These are phyloP conservation scores for Dendrocalamus latiflorus DNA, from an alignment of 202 grass and related monocot genomes.

Conservation along the genomic window DNA sequence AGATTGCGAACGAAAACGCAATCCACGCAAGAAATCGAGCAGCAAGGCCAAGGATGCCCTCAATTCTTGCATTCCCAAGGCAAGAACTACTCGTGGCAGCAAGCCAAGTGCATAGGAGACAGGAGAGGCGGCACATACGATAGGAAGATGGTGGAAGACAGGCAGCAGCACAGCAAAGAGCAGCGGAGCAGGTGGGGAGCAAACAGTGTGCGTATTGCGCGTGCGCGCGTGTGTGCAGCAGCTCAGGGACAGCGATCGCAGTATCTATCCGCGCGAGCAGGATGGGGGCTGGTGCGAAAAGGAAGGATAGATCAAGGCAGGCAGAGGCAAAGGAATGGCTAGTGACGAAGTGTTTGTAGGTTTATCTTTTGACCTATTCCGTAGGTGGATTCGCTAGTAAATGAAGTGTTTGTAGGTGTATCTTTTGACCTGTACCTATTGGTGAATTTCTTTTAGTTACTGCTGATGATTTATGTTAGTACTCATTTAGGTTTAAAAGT, in stretches of 20 bases:
- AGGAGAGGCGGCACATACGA: constrained; percentile 10
- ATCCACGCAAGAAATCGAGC: not conserved
- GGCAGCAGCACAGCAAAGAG: constrained; percentile 9
- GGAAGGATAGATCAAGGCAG: not conserved
- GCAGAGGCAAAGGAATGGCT: not conserved
- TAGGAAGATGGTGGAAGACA: not conserved
- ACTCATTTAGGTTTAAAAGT: no score
- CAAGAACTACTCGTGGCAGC: not conserved
- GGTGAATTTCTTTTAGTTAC: no score
- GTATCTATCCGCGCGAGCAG: not conserved
- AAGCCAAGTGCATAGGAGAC: not conserved
- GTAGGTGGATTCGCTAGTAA: no score
- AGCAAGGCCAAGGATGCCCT: not conserved
- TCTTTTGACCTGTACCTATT: not conserved
- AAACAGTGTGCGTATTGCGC: not conserved
- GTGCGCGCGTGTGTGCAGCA: not conserved
- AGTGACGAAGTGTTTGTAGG: not conserved
- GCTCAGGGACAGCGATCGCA: constrained; percentile 12
- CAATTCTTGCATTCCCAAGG: not conserved
- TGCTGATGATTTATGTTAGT: not conserved
- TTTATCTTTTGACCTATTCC: not conserved
- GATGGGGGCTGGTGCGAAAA: not conserved
- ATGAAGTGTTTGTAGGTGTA: not conserved
- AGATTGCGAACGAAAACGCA: not conserved
- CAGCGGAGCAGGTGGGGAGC: constrained; percentile 1